Evolutionary conservation across 2,329 filamentous ascomycete species (phyloP).

Genomic region (Paraphaeosphaeria minitans): DNA sequence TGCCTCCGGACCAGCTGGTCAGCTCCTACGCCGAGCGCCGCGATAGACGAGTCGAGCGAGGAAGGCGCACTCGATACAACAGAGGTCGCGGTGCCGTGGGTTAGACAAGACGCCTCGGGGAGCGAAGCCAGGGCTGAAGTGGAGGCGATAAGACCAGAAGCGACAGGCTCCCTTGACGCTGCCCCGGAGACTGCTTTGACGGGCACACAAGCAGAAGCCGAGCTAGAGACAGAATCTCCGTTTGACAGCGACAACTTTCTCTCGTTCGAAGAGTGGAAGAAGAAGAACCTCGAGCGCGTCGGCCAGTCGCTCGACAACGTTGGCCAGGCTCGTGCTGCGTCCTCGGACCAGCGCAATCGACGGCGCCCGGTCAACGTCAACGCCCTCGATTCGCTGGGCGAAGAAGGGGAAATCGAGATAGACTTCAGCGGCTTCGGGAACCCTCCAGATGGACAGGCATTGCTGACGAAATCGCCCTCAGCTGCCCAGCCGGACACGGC

Average conservation of each 20-base stretch:
- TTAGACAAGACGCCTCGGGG: conserved; percentile 16
- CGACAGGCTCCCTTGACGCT: conserved; percentile 13
- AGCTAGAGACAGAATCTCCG: conserved; percentile 67
- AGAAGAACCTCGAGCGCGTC: conserved; percentile 82
- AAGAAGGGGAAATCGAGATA: conserved; percentile 84
- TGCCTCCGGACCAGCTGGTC: conserved; percentile 70
- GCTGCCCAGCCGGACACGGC: conserved; percentile 24
- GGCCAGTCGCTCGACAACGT: conserved; percentile 77
- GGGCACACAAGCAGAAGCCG: conserved; percentile 49
- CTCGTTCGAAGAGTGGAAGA: conserved; percentile 98
- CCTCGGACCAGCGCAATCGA: conserved; percentile 50
- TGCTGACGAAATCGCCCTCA: conserved; percentile 24
- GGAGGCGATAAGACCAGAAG: conserved; percentile 11
- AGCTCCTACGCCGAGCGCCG: conserved; percentile 24
- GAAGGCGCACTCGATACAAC: conserved; percentile 18
- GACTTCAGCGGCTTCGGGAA: conserved; percentile 69
- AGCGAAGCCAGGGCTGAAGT: conserved; percentile 13
- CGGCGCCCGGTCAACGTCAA: conserved; percentile 63
- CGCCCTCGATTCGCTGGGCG: conserved; percentile 78
- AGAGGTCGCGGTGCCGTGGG: conserved; percentile 18
- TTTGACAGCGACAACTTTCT: conserved; percentile 82
- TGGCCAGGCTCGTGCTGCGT: conserved; percentile 60
- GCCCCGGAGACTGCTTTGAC: conserved; percentile 15
- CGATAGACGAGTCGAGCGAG: conserved; percentile 18
- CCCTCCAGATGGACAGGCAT: conserved; percentile 30